Conservation (phyloP, 805 yeast genomes). For the Tetrapisispora phaffii region DNA sequence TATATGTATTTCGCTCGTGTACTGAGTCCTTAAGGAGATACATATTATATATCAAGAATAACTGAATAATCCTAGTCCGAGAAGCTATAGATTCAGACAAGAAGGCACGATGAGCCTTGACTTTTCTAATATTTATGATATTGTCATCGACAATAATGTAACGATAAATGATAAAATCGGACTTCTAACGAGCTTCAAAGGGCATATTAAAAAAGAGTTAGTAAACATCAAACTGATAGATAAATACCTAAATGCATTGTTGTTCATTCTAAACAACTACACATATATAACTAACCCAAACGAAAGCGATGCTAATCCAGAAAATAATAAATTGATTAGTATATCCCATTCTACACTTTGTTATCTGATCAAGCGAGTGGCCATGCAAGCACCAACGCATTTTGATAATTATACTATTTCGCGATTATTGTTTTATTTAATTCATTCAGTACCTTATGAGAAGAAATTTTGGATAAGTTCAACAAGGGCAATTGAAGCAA, state of each 20-base stretch:
- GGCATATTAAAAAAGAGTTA: conserved; percentile 29
- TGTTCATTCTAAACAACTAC: conserved; percentile 5
- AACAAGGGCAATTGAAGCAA: conserved; percentile 25
- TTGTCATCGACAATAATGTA: not conserved
- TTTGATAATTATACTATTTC: conserved; percentile 8
- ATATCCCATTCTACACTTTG: conserved; percentile 36
- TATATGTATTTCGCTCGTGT: no score
- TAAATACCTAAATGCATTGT: conserved; percentile 20
- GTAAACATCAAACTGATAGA: conserved; percentile 18
- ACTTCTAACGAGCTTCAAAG: conserved; percentile 23
- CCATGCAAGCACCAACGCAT: conserved; percentile 29
- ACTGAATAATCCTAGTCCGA: no score
- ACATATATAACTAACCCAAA: not conserved
- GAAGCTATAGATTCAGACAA: no score
- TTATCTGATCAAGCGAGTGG: conserved; percentile 36
- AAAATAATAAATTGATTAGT: conserved; percentile 5
- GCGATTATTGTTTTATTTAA: conserved; percentile 9
- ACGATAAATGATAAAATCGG: conserved; percentile 12
- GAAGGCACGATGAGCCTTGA: not conserved
- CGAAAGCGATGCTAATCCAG: conserved; percentile 1
- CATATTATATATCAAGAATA: no score
- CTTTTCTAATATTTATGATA: not conserved
- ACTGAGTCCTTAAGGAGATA: not conserved
- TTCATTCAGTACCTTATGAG: conserved; percentile 9
- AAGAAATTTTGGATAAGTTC: conserved; percentile 25